phyloP scores from a whole-genome alignment of 2,329 filamentous ascomycete genomes.

The Fulvia fulva region DNA sequence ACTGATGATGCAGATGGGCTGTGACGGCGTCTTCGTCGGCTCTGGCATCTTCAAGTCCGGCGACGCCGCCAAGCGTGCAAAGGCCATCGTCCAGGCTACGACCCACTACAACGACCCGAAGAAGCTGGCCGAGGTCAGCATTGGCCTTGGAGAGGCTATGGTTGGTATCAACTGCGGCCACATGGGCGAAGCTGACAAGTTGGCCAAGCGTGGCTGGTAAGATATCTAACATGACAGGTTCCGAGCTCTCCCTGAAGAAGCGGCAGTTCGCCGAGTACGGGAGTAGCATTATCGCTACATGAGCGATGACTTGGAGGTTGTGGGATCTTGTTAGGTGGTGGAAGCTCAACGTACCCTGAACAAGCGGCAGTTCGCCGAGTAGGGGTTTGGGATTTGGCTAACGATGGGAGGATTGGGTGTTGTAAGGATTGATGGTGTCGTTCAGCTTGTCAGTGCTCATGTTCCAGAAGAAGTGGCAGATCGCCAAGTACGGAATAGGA shows the following conservation, averaged over 20 bases:
- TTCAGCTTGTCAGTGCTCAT: not conserved
- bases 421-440: not conserved
- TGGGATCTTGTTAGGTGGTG: not conserved
- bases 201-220: conserved; percentile 81
- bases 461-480: not conserved
- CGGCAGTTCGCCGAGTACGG: not conserved
- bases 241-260: conserved; percentile 1
- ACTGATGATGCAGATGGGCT: conserved; percentile 98
- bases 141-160: conserved; percentile 94
- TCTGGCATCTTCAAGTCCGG: conserved; percentile 97
- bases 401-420: not conserved
- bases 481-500: not conserved
- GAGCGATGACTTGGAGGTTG: not conserved
- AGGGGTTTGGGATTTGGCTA: not conserved
- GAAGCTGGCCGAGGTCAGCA: conserved; percentile 80
- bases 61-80: conserved; percentile 82
- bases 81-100: conserved; percentile 89
- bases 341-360: not conserved
- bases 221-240: not conserved
- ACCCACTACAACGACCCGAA: conserved; percentile 85
- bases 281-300: not conserved
- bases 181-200: conserved; percentile 74
- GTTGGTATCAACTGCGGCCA: conserved; percentile 84
- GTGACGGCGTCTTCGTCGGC: conserved; percentile 96
- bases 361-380: conserved; percentile 1